Base-by-base conservation (phyloP, 2,329 filamentous ascomycete genomes). In the Colletotrichum graminicola region DNA sequence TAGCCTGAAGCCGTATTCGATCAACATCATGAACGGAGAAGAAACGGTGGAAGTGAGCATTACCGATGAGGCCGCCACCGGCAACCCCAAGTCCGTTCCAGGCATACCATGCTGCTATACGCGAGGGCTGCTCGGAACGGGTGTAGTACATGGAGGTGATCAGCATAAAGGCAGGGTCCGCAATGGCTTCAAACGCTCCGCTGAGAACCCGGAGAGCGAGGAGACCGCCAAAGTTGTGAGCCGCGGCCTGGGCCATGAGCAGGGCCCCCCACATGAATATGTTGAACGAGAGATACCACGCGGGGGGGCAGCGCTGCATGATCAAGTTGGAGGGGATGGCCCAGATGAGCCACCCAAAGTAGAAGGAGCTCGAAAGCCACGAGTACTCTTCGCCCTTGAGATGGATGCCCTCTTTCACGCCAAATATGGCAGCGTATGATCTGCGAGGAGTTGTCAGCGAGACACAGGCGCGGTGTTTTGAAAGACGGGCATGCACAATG, bases 131-230 rank as follows among this genome's bases (percentile, higher is more conserved):
- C 75, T 92, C 88, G 3, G 84, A 82, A 12, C 89, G 83, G 1
- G 89, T 91, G 74, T 91, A 85, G 86, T 89, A 92, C 89, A 91
- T 91, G 5, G 85, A 85, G 0, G 89, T 91, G 45, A 92, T 88
- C 1, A 92, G 79, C 83, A 92, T 90, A 71, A 91, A 90, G 1
- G 80, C 80, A 1, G 82, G 82, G 52, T 82, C 80, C 3, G 80
- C 81, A 43, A 82, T 81, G 3, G 90, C 88, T 76, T 92, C 90
- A 71, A 91, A 91, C 29, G 90, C 88, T 75, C 91, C 91, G 1
- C 91, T 87, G 2, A 92, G 77, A 0, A 88, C 86, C 6, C 91
- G 84, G 10, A 92, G 83, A 0, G 82, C 79, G 2, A 90, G 80
- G 23, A 92, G 80, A 0, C 84, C 82, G 0, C 83, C 82, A 75